Conservation (phyloP, 2,329 filamentous ascomycete species). For the Byssothecium circinans region DNA sequence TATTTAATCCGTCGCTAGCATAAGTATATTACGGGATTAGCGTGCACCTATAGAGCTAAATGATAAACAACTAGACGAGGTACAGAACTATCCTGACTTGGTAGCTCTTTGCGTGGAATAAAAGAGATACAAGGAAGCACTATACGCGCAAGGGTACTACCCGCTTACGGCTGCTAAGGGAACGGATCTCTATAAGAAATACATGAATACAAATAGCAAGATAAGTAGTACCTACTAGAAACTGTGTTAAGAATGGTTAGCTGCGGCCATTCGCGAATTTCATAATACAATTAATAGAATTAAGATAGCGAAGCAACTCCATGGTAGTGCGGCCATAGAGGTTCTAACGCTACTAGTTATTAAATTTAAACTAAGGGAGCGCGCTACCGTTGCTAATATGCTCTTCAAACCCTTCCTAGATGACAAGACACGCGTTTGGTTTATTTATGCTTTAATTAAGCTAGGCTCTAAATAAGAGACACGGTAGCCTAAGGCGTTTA, state of each 20-base stretch:
- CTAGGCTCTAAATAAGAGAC: conserved; percentile 11
- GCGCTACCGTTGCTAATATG: conserved; percentile 9
- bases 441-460: conserved; percentile 5
- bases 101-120: neutral
- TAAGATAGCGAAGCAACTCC: conserved; percentile 14
- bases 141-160: conserved; percentile 7
- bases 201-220: conserved; percentile 5
- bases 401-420: conserved; percentile 11
- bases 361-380: conserved; percentile 14
- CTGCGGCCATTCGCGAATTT: conserved; percentile 7
- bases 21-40: conserved; percentile 15
- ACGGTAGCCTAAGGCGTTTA: conserved; percentile 3
- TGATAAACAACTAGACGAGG: conserved; percentile 11
- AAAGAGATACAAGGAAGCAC: conserved; percentile 5
- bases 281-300: conserved; percentile 13
- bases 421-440: conserved; percentile 5
- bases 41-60: conserved; percentile 17
- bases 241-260: conserved; percentile 4
- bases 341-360: conserved; percentile 5
- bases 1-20: conserved; percentile 19
- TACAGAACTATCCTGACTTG: neutral
- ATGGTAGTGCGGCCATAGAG: conserved; percentile 4
- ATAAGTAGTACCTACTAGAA: conserved; percentile 8
- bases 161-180: conserved; percentile 4
- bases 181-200: conserved; percentile 9